Evolutionary conservation across 129 eudicot species (phyloP), one percentile per base, ranked within the genome.

Genomic region (Artemisia tridentata): DNA sequence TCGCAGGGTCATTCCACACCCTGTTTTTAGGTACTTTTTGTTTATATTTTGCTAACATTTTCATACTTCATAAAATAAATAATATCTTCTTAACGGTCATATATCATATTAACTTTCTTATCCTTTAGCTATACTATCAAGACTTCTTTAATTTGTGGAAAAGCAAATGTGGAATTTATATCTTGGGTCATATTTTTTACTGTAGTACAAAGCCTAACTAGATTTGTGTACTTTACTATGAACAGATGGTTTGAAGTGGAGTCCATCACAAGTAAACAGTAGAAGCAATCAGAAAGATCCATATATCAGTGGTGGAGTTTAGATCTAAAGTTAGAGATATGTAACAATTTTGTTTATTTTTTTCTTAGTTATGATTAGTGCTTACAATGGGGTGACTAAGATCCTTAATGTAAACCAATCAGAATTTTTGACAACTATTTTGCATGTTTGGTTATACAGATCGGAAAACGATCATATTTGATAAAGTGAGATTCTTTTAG

Each of bases 1-100:
- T 89, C 96, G 63, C 86, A 84, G 75, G 92, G 89, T 60, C 78
- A 84, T 71, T 86, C 96, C 63, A 71, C 91, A 15, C 86, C 91
- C 79, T 87, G 75, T 54, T 89, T 77, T 81, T 72, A 88, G 87
- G 91, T 83, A 67, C 38, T 50, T 56, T 53, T 65, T 14, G 14
- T 46, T 27, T 25, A 29, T 34, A 63, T 8, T 3, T n/a, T n/a
- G 13, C 25, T 34, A 7, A 15, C 14, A 13, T 4, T 19, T 55
- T 55, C 25, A 10, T 15, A 10, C 4, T 3, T 68, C 11, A 68
- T 51, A 10, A n/a, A 23, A 11, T 11, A 21, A n/a, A 19, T 56
- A 46, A 13, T 18, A 46, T 45, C 25, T 65, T 13, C 11, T 45
- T 65, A 31, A 34, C 38, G 67, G 43, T 67, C 43, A 20, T 67